A percentile compares a stretch with the other conserved stretches of the same genome.
These are phyloP conservation scores for Talaromyces marneffei DNA, from an alignment of 2,329 filamentous ascomycete genomes.

Conservation along the genomic window DNA sequence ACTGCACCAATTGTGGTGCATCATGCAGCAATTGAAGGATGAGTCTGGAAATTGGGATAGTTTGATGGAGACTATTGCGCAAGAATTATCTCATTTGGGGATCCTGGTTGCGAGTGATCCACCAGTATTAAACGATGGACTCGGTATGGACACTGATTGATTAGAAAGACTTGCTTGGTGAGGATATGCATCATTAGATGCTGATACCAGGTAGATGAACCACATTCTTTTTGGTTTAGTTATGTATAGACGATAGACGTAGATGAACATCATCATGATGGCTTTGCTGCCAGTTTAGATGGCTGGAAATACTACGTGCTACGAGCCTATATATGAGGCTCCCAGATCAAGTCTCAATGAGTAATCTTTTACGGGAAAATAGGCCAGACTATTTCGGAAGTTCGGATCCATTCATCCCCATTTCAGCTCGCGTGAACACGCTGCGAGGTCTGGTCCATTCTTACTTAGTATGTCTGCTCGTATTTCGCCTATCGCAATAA, in stretches of 20 bases:
- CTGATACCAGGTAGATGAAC: neutral
- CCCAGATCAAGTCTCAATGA: neutral
- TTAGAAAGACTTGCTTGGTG: neutral
- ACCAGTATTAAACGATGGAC: neutral
- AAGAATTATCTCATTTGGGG: neutral
- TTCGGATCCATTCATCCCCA: neutral
- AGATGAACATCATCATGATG: neutral
- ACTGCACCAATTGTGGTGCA: neutral
- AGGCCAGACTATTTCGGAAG: neutral
- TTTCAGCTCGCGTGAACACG: neutral
- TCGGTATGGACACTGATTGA: neutral
- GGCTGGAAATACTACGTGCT: neutral
- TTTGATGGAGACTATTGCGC: neutral
- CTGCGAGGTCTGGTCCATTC: neutral
- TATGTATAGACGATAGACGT: neutral
- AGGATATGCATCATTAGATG: neutral
- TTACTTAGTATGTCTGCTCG: neutral
- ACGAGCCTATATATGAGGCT: neutral
- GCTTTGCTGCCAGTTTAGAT: neutral
- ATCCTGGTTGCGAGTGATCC: neutral
- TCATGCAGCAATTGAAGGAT: constrained; percentile 1
- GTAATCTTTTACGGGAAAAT: neutral
- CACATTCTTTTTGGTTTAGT: neutral
- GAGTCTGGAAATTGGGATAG: constrained; percentile 15
- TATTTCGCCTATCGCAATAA: neutral